phyloP scores from a whole-genome alignment of 495 filamentous ascomycete genomes.

The Talaromyces borbonicus region DNA sequence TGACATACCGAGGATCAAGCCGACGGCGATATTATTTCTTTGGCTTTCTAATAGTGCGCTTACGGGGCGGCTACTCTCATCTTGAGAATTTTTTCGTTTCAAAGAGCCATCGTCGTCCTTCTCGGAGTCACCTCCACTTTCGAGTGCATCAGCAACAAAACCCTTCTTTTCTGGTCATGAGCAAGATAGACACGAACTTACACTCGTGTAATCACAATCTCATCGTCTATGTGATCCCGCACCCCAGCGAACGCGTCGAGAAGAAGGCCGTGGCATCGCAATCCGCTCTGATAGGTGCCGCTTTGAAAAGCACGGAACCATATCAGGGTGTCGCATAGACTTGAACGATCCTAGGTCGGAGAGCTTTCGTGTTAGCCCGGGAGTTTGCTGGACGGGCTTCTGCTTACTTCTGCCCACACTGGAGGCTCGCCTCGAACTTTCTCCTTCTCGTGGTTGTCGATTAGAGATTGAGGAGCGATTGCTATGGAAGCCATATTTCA shows the following conservation, averaged over 20 bases:
- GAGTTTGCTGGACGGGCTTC: no score
- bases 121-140: conserved; percentile 43
- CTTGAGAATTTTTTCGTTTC: conserved; percentile 35
- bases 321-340: conserved; percentile 54
- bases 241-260: conserved; percentile 46
- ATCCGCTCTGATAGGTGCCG: conserved; percentile 40
- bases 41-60: conserved; percentile 29
- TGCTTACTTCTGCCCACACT: conserved; percentile 46
- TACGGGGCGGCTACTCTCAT: conserved; percentile 17
- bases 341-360: conserved; percentile 36
- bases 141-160: conserved; percentile 16
- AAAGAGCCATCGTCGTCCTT: conserved; percentile 31
- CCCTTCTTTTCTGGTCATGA: neutral
- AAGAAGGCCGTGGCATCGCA: conserved; percentile 46
- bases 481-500: conserved; percentile 4
- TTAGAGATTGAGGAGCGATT: conserved; percentile 1
- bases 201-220: conserved; percentile 59
- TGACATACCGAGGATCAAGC: conserved; percentile 49
- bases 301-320: conserved; percentile 59
- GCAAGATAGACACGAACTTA: conserved; percentile 27
- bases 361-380: conserved; percentile 7
- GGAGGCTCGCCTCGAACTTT: conserved; percentile 33
- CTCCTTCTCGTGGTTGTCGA: neutral
- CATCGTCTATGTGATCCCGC: conserved; percentile 50
- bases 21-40: conserved; percentile 32